phyloP scores from a whole-genome alignment of 345 rosid species.

The Erodium maritimum region DNA sequence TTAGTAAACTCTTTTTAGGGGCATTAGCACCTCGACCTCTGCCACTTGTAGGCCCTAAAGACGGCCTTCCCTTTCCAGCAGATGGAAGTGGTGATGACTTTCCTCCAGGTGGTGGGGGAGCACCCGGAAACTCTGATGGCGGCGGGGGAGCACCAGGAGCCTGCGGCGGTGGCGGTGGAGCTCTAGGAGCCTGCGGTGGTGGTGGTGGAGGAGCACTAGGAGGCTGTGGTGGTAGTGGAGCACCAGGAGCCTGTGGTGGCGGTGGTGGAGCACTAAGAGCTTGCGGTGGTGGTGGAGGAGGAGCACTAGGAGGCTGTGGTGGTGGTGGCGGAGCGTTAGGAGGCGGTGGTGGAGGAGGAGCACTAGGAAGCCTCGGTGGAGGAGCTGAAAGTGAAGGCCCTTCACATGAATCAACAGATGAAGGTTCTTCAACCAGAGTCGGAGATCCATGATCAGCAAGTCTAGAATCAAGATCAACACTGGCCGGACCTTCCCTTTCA shows the following conservation, averaged over 20 bases:
- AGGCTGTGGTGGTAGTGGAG: too few relatives aligned
- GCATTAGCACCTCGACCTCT: constrained; percentile 49
- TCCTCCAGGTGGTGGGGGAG: constrained; percentile 41
- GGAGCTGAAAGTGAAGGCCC: constrained; percentile 9
- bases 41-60: constrained; percentile 27
- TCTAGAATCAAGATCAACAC: constrained; percentile 25
- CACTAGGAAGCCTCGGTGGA: constrained; percentile 8
- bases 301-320: not conserved
- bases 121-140: constrained; percentile 23
- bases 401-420: not conserved
- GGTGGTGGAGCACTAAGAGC: constrained; percentile 41
- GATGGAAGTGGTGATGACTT: constrained; percentile 67
- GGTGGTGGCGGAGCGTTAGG: constrained; percentile 5
- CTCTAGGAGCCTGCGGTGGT: not conserved
- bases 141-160: constrained; percentile 43
- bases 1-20: constrained; percentile 57
- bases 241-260: constrained; percentile 24
- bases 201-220: constrained; percentile 3
- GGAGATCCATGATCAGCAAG: constrained; percentile 21
- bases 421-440: constrained; percentile 19
- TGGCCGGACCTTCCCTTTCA: constrained; percentile 29
- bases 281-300: constrained; percentile 2
- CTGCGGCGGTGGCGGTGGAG: constrained; percentile 2
- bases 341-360: too few relatives aligned
- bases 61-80: constrained; percentile 45